Percentiles rank a stretch among this genome's conserved stretches.
Conservation (phyloP, 2,329 filamentous ascomycete genomes). For the Cladosporium phlei region DNA sequence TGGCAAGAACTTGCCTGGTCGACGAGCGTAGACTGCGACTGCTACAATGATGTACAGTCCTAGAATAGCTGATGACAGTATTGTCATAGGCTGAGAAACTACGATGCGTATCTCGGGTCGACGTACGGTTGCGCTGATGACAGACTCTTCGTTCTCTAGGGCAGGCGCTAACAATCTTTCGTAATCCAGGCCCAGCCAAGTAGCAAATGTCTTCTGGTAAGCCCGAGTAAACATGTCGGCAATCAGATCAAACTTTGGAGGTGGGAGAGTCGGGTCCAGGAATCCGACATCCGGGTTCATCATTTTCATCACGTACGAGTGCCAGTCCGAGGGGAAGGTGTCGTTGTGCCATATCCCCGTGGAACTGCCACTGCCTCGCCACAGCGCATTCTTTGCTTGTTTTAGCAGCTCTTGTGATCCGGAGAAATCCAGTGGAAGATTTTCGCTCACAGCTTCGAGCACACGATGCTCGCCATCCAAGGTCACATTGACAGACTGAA, state of each 20-base stretch:
- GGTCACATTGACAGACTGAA: not conserved
- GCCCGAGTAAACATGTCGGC: slow-evolving; percentile 23
- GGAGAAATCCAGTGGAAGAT: not conserved
- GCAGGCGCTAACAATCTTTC: slow-evolving; percentile 34
- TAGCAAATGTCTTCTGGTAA: slow-evolving; percentile 40
- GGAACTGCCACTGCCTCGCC: not conserved
- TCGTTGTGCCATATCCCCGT: slow-evolving; percentile 46
- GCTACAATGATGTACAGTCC: slow-evolving; percentile 42
- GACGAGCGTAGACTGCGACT: slow-evolving; percentile 39
- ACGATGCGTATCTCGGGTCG: slow-evolving; percentile 44
- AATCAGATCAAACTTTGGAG: slow-evolving; percentile 32
- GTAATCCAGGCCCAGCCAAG: slow-evolving; percentile 41
- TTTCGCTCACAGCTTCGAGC: not conserved
- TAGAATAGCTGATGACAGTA: slow-evolving; percentile 43
- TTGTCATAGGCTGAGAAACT: slow-evolving; percentile 44
- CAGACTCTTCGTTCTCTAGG: fast-evolving
- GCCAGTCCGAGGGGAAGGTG: slow-evolving; percentile 40
- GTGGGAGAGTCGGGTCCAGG: slow-evolving; percentile 32
- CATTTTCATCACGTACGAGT: slow-evolving; percentile 44
- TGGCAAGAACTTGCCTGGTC: slow-evolving; percentile 43
- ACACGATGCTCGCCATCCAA: not conserved
- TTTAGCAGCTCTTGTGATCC: not conserved
- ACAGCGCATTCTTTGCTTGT: not conserved
- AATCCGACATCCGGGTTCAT: slow-evolving; percentile 28
- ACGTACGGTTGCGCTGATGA: slow-evolving; percentile 17